Evolutionary conservation across 2,329 filamentous ascomycete species (phyloP).

Genomic region (Ophiostoma australiae): DNA sequence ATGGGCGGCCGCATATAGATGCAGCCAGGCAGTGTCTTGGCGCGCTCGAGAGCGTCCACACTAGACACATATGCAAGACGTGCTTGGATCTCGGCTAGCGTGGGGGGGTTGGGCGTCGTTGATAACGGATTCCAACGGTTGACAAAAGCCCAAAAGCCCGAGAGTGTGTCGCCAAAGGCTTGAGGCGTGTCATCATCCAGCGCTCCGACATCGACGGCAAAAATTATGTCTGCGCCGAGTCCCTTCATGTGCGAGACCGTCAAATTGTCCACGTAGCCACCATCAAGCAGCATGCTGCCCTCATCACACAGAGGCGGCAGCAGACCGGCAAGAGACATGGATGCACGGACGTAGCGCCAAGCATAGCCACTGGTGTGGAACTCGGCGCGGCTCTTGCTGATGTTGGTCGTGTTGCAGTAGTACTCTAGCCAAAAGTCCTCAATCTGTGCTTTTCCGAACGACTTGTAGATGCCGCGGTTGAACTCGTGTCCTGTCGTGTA

Average conservation of each 20-base stretch:
- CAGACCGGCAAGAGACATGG: constrained; percentile 91
- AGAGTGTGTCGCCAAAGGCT: constrained; percentile 86
- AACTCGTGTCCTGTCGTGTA: constrained; percentile 99
- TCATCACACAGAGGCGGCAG: constrained; percentile 94
- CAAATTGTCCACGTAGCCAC: constrained; percentile 94
- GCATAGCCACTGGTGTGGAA: constrained; percentile 96
- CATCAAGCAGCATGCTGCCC: constrained; percentile 92
- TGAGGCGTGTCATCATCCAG: constrained; percentile 91
- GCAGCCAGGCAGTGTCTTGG: constrained; percentile 85
- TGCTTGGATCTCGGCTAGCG: constrained; percentile 91
- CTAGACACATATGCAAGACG: constrained; percentile 91
- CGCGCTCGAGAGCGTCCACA: constrained; percentile 87
- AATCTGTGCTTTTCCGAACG: constrained; percentile 93
- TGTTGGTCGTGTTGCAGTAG: constrained; percentile 99
- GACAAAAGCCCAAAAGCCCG: constrained; percentile 87
- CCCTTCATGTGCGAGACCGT: constrained; percentile 97
- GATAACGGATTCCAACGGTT: constrained; percentile 98
- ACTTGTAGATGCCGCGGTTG: constrained; percentile 98
- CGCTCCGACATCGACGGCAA: constrained; percentile 90
- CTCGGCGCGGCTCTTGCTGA: constrained; percentile 85
- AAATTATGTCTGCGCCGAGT: constrained; percentile 87
- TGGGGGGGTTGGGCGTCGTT: constrained; percentile 81
- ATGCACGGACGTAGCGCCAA: constrained; percentile 93
- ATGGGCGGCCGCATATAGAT: constrained; percentile 96
- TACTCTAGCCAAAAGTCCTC: constrained; percentile 99